Base-by-base conservation (phyloP, 1,284 basidiomycete species). In the Heimioporus retisporus region DNA sequence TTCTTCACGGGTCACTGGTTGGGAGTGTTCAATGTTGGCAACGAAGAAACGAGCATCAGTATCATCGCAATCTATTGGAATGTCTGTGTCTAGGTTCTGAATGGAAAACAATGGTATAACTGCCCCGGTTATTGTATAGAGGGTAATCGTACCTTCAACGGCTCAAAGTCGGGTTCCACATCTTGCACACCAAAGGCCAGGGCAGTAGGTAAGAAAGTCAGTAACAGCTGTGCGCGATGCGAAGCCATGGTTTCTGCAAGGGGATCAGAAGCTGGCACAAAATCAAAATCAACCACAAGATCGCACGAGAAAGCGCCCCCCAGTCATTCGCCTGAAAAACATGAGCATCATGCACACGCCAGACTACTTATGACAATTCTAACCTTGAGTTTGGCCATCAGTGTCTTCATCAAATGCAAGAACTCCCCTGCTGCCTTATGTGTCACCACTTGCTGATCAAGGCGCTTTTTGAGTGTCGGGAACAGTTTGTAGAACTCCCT, bases 371-470 rank as follows among this genome's bases (percentile, higher is more conserved):
- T 7, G 42, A 55, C n/a, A 35, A 57, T 18, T 55, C 55, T 55
- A 56, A 85, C 88, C 82, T 90, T 90, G 57, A 90, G 74, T 68
- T 90, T 90, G 5, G 88, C 89, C 88, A 90, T 90, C 58, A 90
- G 71, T 0, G 86, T 87, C 75, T 90, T 90, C 71, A 90, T 75
- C 0, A 83, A 84, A 46, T 85, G 83, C 19, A 90, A 75, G 69
- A 90, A 90, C 50, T 85, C 81, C n/a, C 86, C 86, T 2, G 85
- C 89, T 0, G 81, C 79, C 1, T 73, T 71, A 68, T 90, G 87
- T 0, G 88, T 88, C 6, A 84, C 68, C 2, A 68, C 68, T 69
- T 89, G 88, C 50, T 80, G 75, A 69, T 87, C 84, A 8, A 90
- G 77, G 19, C 77, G 77, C 50, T 75, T 76, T 71, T 85, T 87